Conservation (phyloP, 2,329 filamentous ascomycete species). For the Colletotrichum sp. region DNA sequence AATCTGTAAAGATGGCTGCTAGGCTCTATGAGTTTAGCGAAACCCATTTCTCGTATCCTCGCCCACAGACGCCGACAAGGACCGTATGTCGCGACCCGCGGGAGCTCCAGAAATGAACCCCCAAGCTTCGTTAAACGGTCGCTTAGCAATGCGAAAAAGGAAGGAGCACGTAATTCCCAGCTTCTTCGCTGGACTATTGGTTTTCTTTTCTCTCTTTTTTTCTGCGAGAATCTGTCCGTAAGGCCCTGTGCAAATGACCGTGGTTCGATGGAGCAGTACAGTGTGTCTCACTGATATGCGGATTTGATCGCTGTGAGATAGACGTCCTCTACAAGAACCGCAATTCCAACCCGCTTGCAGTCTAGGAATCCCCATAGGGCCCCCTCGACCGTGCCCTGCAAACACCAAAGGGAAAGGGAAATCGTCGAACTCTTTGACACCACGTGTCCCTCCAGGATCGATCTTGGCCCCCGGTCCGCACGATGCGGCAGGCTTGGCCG, state of each 20-base stretch:
- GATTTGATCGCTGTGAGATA: not conserved
- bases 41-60: constrained; percentile 6
- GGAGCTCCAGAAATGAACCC: not conserved
- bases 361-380: not conserved
- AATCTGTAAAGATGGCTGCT: not conserved
- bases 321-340: not conserved
- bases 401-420: not conserved
- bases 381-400: not conserved
- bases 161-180: not conserved
- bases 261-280: not conserved
- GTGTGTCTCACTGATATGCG: not conserved
- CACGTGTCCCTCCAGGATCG: constrained; percentile 13
- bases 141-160: not conserved
- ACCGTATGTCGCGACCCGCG: not conserved
- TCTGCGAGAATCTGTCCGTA: not conserved
- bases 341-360: not conserved
- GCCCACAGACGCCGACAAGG: not conserved
- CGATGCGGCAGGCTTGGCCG: not conserved
- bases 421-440: not conserved
- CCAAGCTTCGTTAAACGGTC: not conserved
- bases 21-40: not conserved
- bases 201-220: not conserved
- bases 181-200: not conserved
- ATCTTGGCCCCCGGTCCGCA: not conserved
- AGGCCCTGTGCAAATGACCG: not conserved